Base-by-base conservation (phyloP, 148 eudicot genomes). In the Camellia lanceoleosa region DNA sequence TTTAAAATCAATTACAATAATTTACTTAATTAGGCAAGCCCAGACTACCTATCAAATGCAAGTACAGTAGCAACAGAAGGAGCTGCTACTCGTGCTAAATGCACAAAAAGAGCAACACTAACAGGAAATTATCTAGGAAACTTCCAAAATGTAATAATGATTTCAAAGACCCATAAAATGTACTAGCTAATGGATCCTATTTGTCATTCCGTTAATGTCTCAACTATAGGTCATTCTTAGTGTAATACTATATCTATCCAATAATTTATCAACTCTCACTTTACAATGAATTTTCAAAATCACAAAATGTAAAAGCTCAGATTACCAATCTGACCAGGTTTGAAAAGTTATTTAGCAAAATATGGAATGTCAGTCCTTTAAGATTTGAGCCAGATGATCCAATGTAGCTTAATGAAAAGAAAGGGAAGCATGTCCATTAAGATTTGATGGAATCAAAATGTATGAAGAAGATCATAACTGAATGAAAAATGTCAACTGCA, bases 311-410 rank as follows among this genome's bases (percentile, higher is more conserved):
- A 23, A 23, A 23, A 23, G 23, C 23, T 23, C 23, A 23, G 23
- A 23, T 23, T 23, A 23, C 23, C 23, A 23, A 23, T 23, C 23
- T 23, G 23, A 23, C 23, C 23, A 23, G 23, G 23, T 23, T 23
- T 23, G 23, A 23, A 23, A 23, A 23, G 23, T 70, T 44, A 49
- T 69, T 3, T 44, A 5, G 16, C 23, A 69, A 44, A 16, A 69
- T 3, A 68, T 44, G 54, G 23, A 55, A 94, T 91, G 77, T 94
- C 98, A 80, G 87, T 86, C 88, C 98, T 23, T 23, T 23, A 23
- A 23, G 23, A 23, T 94, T 87, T 94, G 87, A 84, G 87, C 79
- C 72, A 94, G 85, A 89, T 94, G 97, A 83, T 94, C 97, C 82
- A 94, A 71, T 71, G 98, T 97, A 77, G 98, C 98, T 97, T 94